phyloP scores from a whole-genome alignment of 139 green algal species.

The Chlamydomonas schloesseri region DNA sequence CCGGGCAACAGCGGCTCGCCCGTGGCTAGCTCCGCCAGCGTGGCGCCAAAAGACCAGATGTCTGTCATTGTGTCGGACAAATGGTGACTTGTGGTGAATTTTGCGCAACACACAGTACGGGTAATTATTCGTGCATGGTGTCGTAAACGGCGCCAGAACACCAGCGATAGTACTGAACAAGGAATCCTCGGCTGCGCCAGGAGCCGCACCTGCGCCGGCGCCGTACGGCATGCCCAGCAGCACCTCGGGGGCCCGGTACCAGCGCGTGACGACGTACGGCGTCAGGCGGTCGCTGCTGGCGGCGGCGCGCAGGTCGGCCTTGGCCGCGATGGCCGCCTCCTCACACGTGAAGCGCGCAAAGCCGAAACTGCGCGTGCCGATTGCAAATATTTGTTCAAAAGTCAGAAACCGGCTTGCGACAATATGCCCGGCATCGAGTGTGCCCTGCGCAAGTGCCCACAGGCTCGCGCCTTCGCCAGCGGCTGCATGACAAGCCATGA shows the following conservation, averaged over 20 bases:
- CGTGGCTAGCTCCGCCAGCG: conserved; percentile 80
- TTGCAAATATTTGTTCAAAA: too few relatives aligned
- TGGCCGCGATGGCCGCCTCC: not conserved
- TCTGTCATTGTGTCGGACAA: too few relatives aligned
- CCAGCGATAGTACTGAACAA: too few relatives aligned
- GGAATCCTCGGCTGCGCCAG: too few relatives aligned
- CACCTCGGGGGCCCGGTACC: conserved; percentile 55
- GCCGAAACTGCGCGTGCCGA: not conserved
- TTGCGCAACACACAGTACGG: not conserved
- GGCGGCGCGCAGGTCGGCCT: not conserved
- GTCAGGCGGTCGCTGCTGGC: conserved; percentile 19
- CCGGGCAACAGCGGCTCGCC: conserved; percentile 80
- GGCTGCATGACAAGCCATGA: too few relatives aligned
- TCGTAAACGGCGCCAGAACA: too few relatives aligned
- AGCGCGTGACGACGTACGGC: conserved; percentile 50
- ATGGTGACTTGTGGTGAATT: too few relatives aligned
- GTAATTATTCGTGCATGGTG: not conserved
- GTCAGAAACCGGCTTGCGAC: not conserved
- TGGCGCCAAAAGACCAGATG: conserved; percentile 66
- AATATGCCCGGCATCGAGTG: not conserved
- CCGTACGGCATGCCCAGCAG: conserved; percentile 42
- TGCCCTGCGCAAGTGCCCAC: too few relatives aligned
- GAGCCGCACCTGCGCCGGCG: not conserved
- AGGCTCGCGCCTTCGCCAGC: too few relatives aligned
- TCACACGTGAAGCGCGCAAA: not conserved